Evolutionary conservation across 305 asterid species (phyloP), one percentile per base, ranked within the genome.

Genomic region (Plantago coronopus): DNA sequence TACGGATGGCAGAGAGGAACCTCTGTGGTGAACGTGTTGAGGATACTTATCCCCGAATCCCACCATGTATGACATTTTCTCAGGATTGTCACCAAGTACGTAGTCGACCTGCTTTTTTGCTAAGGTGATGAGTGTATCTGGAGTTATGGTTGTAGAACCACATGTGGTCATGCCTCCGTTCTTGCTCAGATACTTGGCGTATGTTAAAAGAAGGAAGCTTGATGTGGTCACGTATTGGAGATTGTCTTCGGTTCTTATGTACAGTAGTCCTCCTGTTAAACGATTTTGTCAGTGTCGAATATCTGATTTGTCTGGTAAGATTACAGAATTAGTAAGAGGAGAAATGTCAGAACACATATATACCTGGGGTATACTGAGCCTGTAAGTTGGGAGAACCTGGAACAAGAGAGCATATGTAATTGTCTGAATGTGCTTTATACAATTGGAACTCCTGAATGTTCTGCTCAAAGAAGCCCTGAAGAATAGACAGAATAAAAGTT

Each of bases 191-290:
- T 83, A 83, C 47, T 83, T 85, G 65, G 95, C 88, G 22, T 87
- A 90, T 21, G 94, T 62, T 59, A 90, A 15, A 12, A 85, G 68
- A 56, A 90, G 95, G 63, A 90, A 81, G 42, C 79, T 65, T 55
- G 96, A 81, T 14, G 96, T 69, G 16, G 97, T 90, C 1, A 90
- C 97, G 9, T 87, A 83, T 48, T 90, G 96, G 63, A 90, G 91
- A 72, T 85, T 90, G 83, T 95, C 87, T 51, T 42, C 90, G n/a
- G 82, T 76, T 65, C 27, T 72, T 67, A 80, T 83, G 72, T 74
- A 87, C 27, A 77, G 67, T 2, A 90, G 81, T 0, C 97, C 97
- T 17, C 96, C 96, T 87, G 75, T 0, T 31, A 7, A 64, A 17
- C 11, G 29, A 15, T 22, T 23, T 4, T 15, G 25, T 22, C 18